phyloP scores from a whole-genome alignment of 1,284 basidiomycete species.

The Moesziomyces antarcticus region DNA sequence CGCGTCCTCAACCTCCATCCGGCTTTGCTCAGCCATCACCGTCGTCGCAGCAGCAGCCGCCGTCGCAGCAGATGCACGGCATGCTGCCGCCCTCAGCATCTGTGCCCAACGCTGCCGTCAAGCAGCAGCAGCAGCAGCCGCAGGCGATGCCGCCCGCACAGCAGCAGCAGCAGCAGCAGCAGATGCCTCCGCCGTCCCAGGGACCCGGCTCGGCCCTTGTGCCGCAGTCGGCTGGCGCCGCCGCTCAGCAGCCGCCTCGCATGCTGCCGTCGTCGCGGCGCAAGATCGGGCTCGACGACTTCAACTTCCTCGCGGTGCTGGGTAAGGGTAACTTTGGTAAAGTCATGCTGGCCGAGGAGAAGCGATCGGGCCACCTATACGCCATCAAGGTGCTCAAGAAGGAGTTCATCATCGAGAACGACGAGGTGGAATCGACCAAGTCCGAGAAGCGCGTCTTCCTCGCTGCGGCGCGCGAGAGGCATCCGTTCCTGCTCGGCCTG shows the following conservation, averaged over 20 bases:
- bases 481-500: conserved; percentile 95
- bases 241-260: conserved; percentile 21
- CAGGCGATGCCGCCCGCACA: conserved; percentile 15
- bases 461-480: conserved; percentile 91
- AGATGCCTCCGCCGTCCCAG: conserved; percentile 1
- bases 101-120: conserved; percentile 1
- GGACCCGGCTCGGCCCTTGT: background rate
- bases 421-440: conserved; percentile 99
- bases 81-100: background rate
- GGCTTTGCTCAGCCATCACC: conserved; percentile 15
- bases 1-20: conserved; percentile 30
- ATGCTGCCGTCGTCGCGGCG: conserved; percentile 72
- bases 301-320: conserved; percentile 98
- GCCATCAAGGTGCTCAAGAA: conserved; percentile 99
- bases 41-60: conserved; percentile 11
- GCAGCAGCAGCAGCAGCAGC: conserved; percentile 16
- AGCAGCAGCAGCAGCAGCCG: conserved; percentile 9
- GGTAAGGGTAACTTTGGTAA: conserved; percentile 99
- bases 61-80: conserved; percentile 11
- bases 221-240: background rate
- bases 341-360: conserved; percentile 99
- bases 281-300: conserved; percentile 96
- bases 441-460: conserved; percentile 99
- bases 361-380: conserved; percentile 85
- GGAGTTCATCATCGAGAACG: conserved; percentile 99